Conservation (phyloP, 352 stramenopile species). For the Pythium volutum region DNA sequence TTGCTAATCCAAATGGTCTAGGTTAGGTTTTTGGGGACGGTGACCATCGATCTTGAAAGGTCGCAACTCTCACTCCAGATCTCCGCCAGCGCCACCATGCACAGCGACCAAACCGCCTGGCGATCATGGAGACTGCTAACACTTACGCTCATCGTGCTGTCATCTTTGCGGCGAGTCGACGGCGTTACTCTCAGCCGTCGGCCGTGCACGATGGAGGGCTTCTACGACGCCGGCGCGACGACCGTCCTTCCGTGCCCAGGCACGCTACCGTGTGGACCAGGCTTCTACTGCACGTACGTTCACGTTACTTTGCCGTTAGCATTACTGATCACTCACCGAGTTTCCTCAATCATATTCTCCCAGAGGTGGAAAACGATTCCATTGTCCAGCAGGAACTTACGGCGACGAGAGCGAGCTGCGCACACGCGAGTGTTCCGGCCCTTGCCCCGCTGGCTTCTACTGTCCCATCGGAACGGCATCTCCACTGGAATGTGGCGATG, state of each 20-base stretch:
- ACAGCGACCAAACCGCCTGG: background rate
- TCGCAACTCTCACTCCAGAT: background rate
- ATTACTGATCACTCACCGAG: too few species aligned
- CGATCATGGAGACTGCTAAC: background rate
- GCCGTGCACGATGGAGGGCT: slow-evolving; percentile 46
- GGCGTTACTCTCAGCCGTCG: slow-evolving; percentile 1
- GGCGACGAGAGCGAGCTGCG: slow-evolving; percentile 41
- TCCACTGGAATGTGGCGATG: slow-evolving; percentile 41
- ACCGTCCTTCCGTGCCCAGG: slow-evolving; percentile 43
- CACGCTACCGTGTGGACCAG: slow-evolving; percentile 34
- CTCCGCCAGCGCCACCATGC: background rate
- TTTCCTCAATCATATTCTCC: too few species aligned
- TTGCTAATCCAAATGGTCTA: too few species aligned
- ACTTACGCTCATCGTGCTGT: background rate
- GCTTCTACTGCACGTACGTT: slow-evolving; percentile 62
- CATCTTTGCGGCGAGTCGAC: background rate
- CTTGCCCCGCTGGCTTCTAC: slow-evolving; percentile 61
- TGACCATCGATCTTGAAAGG: background rate
- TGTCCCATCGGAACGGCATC: slow-evolving; percentile 41
- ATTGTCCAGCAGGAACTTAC: slow-evolving; percentile 63
- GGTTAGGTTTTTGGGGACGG: too few species aligned
- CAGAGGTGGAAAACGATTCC: slow-evolving; percentile 33
- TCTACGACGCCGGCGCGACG: slow-evolving; percentile 39
- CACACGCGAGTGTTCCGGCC: slow-evolving; percentile 41
- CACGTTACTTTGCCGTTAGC: background rate